Evolutionary conservation across 148 eudicot species (phyloP).

Genomic region (Chenopodium quinoa): DNA sequence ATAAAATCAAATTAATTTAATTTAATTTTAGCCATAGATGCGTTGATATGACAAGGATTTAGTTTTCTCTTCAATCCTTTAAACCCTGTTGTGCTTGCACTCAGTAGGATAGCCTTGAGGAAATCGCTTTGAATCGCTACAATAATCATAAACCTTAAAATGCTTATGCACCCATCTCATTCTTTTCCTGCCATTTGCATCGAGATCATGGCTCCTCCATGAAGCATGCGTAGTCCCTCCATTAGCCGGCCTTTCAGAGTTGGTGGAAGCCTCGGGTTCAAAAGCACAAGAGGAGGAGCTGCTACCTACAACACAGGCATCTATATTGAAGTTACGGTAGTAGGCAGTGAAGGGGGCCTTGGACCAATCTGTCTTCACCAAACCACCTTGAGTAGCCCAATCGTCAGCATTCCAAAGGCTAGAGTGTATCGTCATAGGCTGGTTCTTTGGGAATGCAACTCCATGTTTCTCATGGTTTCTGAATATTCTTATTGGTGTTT

Average conservation of each 20-base stretch:
- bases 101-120: constrained; percentile 47
- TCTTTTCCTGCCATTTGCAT: constrained; percentile 28
- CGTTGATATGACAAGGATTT: neutral
- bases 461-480: constrained; percentile 39
- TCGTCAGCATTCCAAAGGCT: constrained; percentile 58
- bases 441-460: constrained; percentile 48
- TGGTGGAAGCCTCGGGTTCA: neutral
- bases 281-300: constrained; percentile 17
- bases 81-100: constrained; percentile 35
- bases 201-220: constrained; percentile 46
- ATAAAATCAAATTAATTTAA: neutral
- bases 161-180: constrained; percentile 50
- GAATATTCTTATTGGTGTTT: constrained; percentile 40
- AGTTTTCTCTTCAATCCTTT: neutral
- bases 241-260: neutral
- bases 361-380: constrained; percentile 52
- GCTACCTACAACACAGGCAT: constrained; percentile 31
- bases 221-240: neutral
- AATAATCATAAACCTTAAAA: constrained; percentile 55
- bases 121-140: constrained; percentile 41
- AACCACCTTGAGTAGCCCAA: constrained; percentile 56
- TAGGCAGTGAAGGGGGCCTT: constrained; percentile 56
- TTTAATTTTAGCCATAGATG: neutral
- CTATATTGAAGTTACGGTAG: constrained; percentile 43
- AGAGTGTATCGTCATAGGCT: constrained; percentile 51